These are phyloP conservation scores for Saccharomycopsis sp. DNA, from an alignment of 805 yeast species.

Conservation along the genomic window DNA sequence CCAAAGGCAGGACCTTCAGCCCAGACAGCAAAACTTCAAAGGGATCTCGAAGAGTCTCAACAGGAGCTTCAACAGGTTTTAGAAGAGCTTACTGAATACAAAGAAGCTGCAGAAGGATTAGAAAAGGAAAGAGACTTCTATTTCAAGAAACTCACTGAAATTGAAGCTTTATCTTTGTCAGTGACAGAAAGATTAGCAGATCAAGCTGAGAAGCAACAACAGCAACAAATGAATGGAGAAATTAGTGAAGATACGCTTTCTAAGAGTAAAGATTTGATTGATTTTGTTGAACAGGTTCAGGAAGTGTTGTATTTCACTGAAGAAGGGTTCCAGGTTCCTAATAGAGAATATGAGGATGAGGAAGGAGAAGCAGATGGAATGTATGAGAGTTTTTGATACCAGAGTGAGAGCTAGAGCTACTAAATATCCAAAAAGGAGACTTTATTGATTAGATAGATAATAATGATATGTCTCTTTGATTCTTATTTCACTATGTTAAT, in stretches of 20 bases:
- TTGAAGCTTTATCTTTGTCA: slow-evolving; percentile 73
- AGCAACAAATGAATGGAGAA: slow-evolving; percentile 20
- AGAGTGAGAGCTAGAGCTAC: too few relatives aligned
- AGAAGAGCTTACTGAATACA: slow-evolving; percentile 52
- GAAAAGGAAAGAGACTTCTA: slow-evolving; percentile 86
- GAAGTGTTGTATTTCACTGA: slow-evolving; percentile 73
- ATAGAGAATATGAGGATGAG: slow-evolving; percentile 27
- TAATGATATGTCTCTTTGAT: too few relatives aligned
- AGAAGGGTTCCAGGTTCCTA: slow-evolving; percentile 74
- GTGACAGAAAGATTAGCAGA: slow-evolving; percentile 46
- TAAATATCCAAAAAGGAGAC: too few relatives aligned
- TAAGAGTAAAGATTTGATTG: slow-evolving; percentile 28
- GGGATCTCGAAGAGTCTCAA: slow-evolving; percentile 43
- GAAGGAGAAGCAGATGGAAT: slow-evolving; percentile 17
- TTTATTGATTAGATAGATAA: too few relatives aligned
- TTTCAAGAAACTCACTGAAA: slow-evolving; percentile 80
- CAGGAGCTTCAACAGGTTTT: slow-evolving; percentile 34
- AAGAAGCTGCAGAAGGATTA: slow-evolving; percentile 54
- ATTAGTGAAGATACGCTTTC: slow-evolving; percentile 8
- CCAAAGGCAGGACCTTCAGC: slow-evolving; percentile 8
- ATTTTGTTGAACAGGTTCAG: slow-evolving; percentile 56
- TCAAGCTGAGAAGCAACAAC: slow-evolving; percentile 32
- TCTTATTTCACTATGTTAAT: too few relatives aligned
- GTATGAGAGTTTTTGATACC: slow-evolving; percentile 7
- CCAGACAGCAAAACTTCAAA: slow-evolving; percentile 6